Conservation (phyloP, 2,329 filamentous ascomycete species). For the Apiospora pterosperma region DNA sequence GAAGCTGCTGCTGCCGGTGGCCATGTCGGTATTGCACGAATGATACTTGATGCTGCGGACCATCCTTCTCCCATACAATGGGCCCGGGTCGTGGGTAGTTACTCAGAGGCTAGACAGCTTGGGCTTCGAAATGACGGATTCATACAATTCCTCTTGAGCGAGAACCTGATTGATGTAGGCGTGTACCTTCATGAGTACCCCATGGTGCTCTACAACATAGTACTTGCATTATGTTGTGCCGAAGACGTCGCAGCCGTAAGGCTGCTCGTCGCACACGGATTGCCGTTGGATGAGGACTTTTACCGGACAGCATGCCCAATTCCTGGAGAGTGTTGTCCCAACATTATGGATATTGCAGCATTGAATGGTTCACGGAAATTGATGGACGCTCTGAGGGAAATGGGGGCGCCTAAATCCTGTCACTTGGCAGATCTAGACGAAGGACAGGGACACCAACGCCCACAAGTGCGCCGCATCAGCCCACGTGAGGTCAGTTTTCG, state of each 20-base stretch:
- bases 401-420: neutral
- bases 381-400: neutral
- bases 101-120: neutral
- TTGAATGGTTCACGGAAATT: rapidly evolving
- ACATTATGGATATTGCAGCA: neutral
- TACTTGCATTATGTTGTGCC: neutral
- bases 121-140: neutral
- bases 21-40: neutral
- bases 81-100: neutral
- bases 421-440: too few relatives aligned
- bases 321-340: neutral
- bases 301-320: too few relatives aligned
- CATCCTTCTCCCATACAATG: neutral
- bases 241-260: neutral
- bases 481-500: neutral
- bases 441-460: too few relatives aligned
- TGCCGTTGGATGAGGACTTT: neutral
- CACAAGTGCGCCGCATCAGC: too few relatives aligned
- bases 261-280: neutral
- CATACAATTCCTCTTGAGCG: neutral
- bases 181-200: neutral
- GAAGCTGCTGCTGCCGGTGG: neutral
- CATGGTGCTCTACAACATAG: neutral
- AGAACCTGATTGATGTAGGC: neutral
- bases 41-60: neutral